These are phyloP conservation scores for Gossypium rotundifolium DNA, from an alignment of 345 rosid species.

Conservation along the genomic window DNA sequence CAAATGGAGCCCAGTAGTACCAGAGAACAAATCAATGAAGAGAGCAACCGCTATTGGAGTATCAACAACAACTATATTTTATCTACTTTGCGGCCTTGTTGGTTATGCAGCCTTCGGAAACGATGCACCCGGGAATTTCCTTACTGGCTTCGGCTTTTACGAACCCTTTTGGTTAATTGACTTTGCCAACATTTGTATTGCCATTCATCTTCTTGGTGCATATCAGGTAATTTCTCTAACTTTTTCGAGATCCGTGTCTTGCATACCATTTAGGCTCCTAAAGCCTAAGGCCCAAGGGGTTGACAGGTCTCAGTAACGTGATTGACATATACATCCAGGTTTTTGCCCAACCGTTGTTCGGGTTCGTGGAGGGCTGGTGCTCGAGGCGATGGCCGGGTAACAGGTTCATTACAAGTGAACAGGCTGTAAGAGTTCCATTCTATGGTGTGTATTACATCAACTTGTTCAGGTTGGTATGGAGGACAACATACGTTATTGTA, in stretches of 20 bases:
- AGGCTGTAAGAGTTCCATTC: conserved; percentile 31
- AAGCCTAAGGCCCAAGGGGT: background rate
- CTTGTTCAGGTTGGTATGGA: conserved; percentile 64
- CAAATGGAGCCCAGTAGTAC: conserved; percentile 39
- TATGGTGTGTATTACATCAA: conserved; percentile 43
- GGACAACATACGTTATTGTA: conserved; percentile 55
- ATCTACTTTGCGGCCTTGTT: conserved; percentile 59
- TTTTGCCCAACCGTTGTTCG: conserved; percentile 61
- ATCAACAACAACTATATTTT: conserved; percentile 60
- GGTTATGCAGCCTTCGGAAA: conserved; percentile 94
- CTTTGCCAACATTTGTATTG: conserved; percentile 77
- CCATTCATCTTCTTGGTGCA: conserved; percentile 70
- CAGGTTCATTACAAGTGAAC: conserved; percentile 51
- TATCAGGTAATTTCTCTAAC: conserved; percentile 36
- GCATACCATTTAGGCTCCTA: background rate
- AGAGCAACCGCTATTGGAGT: conserved; percentile 50
- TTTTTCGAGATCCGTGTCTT: background rate
- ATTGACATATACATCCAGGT: conserved; percentile 35
- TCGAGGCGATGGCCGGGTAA: conserved; percentile 48
- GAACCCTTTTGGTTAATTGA: conserved; percentile 87
- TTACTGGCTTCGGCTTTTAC: conserved; percentile 82
- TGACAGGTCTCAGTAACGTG: background rate
- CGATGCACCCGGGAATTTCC: conserved; percentile 74
- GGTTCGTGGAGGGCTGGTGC: conserved; percentile 49
- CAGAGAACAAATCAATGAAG: conserved; percentile 72